These are phyloP conservation scores for Litchi chinensis DNA, from an alignment of 345 rosid genomes.

Conservation along the genomic window DNA sequence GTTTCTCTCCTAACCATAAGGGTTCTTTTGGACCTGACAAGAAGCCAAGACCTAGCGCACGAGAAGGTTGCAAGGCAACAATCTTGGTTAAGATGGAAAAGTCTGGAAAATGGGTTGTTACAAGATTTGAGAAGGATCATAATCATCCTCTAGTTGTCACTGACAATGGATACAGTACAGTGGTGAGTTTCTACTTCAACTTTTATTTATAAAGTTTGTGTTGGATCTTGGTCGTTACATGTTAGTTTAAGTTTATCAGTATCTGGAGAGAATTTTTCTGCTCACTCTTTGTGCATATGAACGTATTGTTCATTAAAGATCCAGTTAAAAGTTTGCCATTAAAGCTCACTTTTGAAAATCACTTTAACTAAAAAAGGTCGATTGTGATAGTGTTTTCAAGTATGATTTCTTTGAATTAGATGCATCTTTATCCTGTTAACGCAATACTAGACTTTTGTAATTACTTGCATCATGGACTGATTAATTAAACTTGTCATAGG, in stretches of 20 bases:
- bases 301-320: background rate
- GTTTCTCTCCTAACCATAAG: slow-evolving; percentile 60
- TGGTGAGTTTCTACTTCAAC: slow-evolving; percentile 41
- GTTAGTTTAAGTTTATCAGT: background rate
- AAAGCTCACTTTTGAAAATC: background rate
- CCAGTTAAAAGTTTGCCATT: background rate
- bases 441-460: background rate
- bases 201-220: background rate
- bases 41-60: slow-evolving; percentile 60
- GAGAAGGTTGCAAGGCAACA: slow-evolving; percentile 89
- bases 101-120: slow-evolving; percentile 79
- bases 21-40: slow-evolving; percentile 47
- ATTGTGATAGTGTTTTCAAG: background rate
- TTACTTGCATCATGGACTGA: background rate
- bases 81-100: slow-evolving; percentile 78
- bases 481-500: background rate
- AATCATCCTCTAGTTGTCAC: slow-evolving; percentile 67
- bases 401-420: background rate
- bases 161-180: slow-evolving; percentile 45
- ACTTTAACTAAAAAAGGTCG: background rate
- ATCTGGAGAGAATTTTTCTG: slow-evolving; percentile 3
- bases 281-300: background rate
- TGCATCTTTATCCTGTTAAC: background rate
- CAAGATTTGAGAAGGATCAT: slow-evolving; percentile 78
- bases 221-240: background rate